These are phyloP conservation scores for Naganishia albida DNA, from an alignment of 1,284 basidiomycete species.

Conservation along the genomic window DNA sequence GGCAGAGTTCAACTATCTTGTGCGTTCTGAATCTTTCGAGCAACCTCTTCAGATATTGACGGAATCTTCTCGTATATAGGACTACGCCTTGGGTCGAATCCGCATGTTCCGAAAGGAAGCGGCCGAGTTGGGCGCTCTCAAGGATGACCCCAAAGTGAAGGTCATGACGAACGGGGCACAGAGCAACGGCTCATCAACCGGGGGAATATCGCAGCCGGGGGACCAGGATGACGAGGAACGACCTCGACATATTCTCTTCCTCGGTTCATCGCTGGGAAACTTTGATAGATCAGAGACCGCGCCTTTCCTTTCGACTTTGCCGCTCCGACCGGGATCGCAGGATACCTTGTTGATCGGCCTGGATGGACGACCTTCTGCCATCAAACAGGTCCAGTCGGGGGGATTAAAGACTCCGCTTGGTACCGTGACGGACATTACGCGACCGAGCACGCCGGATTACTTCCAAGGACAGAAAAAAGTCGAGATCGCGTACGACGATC, in stretches of 20 bases:
- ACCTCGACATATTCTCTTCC: constrained; percentile 80
- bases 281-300: constrained; percentile 74
- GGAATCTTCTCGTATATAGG: constrained; percentile 35
- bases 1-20: constrained; percentile 53
- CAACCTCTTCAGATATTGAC: too few relatives aligned
- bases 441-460: constrained; percentile 22
- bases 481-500: constrained; percentile 75
- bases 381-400: constrained; percentile 25
- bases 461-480: constrained; percentile 48
- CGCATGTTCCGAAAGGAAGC: constrained; percentile 53
- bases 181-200: constrained; percentile 19
- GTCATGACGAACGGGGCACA: neutral
- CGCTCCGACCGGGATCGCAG: constrained; percentile 64
- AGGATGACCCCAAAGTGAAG: constrained; percentile 7
- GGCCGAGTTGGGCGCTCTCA: constrained; percentile 41
- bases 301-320: constrained; percentile 74
- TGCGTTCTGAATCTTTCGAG: constrained; percentile 35
- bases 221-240: constrained; percentile 35
- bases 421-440: constrained; percentile 8
- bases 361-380: constrained; percentile 61
- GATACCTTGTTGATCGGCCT: constrained; percentile 70
- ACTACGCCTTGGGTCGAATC: constrained; percentile 51
- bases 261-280: constrained; percentile 94
- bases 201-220: constrained; percentile 31
- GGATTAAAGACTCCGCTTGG: constrained; percentile 14